Evolutionary conservation across 2,329 filamentous ascomycete species (phyloP).

Genomic region (Penicillium griseofulvum): DNA sequence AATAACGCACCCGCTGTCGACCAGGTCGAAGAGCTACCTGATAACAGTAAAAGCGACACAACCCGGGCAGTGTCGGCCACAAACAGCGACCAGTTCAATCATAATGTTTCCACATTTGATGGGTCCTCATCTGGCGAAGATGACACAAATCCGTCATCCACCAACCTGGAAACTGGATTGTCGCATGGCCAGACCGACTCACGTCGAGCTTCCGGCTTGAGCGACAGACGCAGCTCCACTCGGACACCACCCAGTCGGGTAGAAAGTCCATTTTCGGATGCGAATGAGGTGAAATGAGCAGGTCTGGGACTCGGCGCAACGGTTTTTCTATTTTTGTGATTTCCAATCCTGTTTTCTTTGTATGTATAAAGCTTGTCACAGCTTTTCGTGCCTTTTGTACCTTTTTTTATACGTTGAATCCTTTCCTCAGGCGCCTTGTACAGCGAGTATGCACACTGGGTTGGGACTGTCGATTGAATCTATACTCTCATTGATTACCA

Average conservation of each 20-base stretch:
- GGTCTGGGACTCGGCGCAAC: conserved; percentile 4
- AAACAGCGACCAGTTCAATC: conserved; percentile 19
- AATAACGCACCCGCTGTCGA: conserved; percentile 20
- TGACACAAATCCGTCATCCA: conserved; percentile 10
- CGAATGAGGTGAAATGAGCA: conserved; percentile 42
- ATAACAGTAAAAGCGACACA: conserved; percentile 9
- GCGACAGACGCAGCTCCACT: conserved; percentile 26
- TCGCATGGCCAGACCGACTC: background rate
- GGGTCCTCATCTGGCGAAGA: conserved; percentile 34
- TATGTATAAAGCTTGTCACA: conserved; percentile 23
- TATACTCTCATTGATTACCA: conserved; percentile 5
- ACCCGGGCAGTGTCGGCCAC: conserved; percentile 17
- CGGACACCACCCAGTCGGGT: conserved; percentile 31
- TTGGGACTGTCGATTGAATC: conserved; percentile 15
- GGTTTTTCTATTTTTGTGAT: conserved; percentile 9
- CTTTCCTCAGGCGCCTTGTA: conserved; percentile 20
- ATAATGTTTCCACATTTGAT: conserved; percentile 33
- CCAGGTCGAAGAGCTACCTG: conserved; percentile 20
- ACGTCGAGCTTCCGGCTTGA: conserved; percentile 17
- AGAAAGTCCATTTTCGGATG: conserved; percentile 46
- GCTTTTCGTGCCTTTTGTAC: conserved; percentile 11
- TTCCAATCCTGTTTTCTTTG: conserved; percentile 21
- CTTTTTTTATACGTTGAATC: conserved; percentile 10
- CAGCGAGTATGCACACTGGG: conserved; percentile 21
- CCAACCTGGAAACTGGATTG: conserved; percentile 6